Conservation (phyloP, 305 asterid genomes). For the Monarda citriodora region DNA sequence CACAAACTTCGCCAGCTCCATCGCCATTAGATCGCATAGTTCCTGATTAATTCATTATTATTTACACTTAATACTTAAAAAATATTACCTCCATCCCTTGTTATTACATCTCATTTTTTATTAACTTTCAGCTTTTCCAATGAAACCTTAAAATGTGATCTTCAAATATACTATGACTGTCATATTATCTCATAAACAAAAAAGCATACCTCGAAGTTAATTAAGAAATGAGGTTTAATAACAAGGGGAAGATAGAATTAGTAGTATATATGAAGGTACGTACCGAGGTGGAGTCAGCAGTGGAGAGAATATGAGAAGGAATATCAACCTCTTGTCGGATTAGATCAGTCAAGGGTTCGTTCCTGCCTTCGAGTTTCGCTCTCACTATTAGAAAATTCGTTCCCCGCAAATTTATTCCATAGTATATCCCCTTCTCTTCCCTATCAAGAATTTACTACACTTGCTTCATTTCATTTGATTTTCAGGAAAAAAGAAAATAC, state of each 20-base stretch:
- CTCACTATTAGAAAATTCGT: constrained; percentile 48
- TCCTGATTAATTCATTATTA: constrained; percentile 60
- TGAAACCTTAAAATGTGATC: no score
- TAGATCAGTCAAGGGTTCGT: constrained; percentile 51
- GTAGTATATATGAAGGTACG: not conserved
- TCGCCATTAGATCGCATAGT: constrained; percentile 53
- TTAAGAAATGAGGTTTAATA: no score
- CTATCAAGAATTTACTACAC: constrained; percentile 22
- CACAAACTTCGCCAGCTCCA: constrained; percentile 65
- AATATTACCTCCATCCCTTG: no score
- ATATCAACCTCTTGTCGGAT: constrained; percentile 48
- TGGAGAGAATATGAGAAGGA: constrained; percentile 36
- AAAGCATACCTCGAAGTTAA: no score
- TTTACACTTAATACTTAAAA: no score
- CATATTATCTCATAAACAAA: no score
- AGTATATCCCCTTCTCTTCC: constrained; percentile 64
- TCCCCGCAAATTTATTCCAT: constrained; percentile 76
- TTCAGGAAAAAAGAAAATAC: no score
- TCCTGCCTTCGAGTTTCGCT: constrained; percentile 67
- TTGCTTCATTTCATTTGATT: no score
- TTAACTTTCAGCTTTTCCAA: no score
- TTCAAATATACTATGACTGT: no score
- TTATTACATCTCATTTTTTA: no score
- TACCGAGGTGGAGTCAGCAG: constrained; percentile 25
- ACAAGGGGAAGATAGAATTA: no score